phyloP scores from a whole-genome alignment of 371 early-diverging fungal species.

The Lichtheimia ramosa region DNA sequence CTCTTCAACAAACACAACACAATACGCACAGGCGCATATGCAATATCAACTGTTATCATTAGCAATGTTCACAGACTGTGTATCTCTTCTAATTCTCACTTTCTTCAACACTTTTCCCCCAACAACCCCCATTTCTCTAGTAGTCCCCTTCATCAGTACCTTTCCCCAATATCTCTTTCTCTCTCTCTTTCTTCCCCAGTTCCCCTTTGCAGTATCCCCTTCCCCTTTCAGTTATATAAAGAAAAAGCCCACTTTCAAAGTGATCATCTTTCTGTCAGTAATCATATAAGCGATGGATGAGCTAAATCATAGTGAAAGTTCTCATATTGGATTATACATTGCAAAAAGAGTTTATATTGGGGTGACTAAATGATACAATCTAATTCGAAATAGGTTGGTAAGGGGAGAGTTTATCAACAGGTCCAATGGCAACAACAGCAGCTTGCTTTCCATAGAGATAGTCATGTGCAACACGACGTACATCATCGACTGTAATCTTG shows the following conservation, averaged over 20 bases:
- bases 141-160: neutral
- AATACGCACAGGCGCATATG: neutral
- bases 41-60: neutral
- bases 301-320: too few relatives aligned
- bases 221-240: too few relatives aligned
- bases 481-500: slow-evolving; percentile 63
- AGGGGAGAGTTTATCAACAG: slow-evolving; percentile 73
- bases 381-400: slow-evolving; percentile 42
- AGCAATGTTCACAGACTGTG: neutral
- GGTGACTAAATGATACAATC: neutral
- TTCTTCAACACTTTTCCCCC: neutral
- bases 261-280: too few relatives aligned
- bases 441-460: slow-evolving; percentile 81
- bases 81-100: neutral
- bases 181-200: neutral
- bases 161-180: neutral
- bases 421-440: slow-evolving; percentile 91
- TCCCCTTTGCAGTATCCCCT: neutral
- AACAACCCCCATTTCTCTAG: neutral
- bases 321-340: too few relatives aligned
- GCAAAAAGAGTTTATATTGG: too few relatives aligned
- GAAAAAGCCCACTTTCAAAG: too few relatives aligned
- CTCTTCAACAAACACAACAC: too few relatives aligned
- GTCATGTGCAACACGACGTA: slow-evolving; percentile 85
- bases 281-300: too few relatives aligned